Conservation (phyloP, 2,329 filamentous ascomycete genomes). For the Xylariaceae sp. region DNA sequence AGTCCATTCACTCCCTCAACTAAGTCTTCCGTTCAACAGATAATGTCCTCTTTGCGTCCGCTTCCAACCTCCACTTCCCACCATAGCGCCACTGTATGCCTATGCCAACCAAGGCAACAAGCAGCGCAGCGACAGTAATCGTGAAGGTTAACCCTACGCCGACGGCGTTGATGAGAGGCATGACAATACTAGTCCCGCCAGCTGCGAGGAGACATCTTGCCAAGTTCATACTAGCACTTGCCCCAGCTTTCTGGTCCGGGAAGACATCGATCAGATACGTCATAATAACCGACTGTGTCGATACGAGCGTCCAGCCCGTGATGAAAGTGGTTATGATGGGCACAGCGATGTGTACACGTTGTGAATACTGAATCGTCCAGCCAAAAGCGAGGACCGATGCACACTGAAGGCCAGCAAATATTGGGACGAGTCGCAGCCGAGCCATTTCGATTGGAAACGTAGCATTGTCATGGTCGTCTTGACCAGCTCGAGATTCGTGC, state of each 20-base stretch:
- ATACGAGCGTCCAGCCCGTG: constrained; percentile 58
- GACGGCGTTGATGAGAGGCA: constrained; percentile 55
- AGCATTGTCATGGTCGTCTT: constrained; percentile 16
- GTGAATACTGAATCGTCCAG: constrained; percentile 56
- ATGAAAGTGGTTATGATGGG: constrained; percentile 59
- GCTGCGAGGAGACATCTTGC: constrained; percentile 59
- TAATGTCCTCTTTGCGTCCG: too few relatives aligned
- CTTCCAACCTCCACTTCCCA: constrained; percentile 46
- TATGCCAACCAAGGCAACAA: constrained; percentile 52
- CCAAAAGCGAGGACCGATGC: constrained; percentile 57
- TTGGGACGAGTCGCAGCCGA: constrained; percentile 55
- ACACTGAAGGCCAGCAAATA: constrained; percentile 54
- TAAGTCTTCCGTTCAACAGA: too few relatives aligned
- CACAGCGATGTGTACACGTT: constrained; percentile 53
- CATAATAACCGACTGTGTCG: constrained; percentile 55
- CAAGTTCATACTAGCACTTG: constrained; percentile 60
- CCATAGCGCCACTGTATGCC: constrained; percentile 53
- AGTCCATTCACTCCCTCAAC: too few relatives aligned
- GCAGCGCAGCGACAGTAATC: constrained; percentile 51
- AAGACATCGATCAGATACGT: constrained; percentile 63
- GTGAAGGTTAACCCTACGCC: constrained; percentile 56
- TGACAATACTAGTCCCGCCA: constrained; percentile 56
- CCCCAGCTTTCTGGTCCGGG: constrained; percentile 55
- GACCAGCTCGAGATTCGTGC: constrained; percentile 33
- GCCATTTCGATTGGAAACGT: constrained; percentile 57